Percentiles rank a stretch among this genome's conserved stretches.
Conservation (phyloP, 1,284 basidiomycete genomes). For the Sanghuangporus sanghuang region DNA sequence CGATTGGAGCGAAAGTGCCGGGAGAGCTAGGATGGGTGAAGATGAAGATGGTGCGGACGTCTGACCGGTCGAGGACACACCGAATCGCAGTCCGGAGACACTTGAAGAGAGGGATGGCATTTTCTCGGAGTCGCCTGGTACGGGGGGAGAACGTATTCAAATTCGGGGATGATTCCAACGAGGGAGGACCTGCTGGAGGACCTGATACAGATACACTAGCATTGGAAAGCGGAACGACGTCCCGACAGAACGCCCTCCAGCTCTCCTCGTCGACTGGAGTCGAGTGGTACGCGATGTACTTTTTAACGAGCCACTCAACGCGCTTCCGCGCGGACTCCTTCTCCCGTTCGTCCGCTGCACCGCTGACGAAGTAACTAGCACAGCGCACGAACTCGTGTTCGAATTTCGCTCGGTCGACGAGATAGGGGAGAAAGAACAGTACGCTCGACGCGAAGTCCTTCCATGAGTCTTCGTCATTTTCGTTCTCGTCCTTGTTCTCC, state of each 20-base stretch:
- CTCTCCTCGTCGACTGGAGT: slow-evolving; percentile 41
- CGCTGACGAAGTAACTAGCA: slow-evolving; percentile 55
- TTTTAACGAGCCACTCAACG: slow-evolving; percentile 58
- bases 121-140: slow-evolving; percentile 39
- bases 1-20: too few species aligned
- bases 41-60: not conserved
- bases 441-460: slow-evolving; percentile 56
- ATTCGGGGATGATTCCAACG: slow-evolving; percentile 35
- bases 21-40: not conserved
- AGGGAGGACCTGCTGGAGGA: slow-evolving; percentile 33
- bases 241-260: slow-evolving; percentile 56
- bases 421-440: slow-evolving; percentile 51
- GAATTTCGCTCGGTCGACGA: slow-evolving; percentile 51
- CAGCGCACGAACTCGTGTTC: slow-evolving; percentile 67
- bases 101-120: slow-evolving; percentile 43
- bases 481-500: not conserved
- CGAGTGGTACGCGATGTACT: slow-evolving; percentile 57
- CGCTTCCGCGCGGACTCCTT: slow-evolving; percentile 38
- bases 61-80: not conserved
- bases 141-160: slow-evolving; percentile 57
- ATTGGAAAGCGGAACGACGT: slow-evolving; percentile 37
- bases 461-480: slow-evolving; percentile 32
- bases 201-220: not conserved
- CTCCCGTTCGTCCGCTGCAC: slow-evolving; percentile 42
- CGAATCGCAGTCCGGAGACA: slow-evolving; percentile 22